phyloP scores from a whole-genome alignment of 495 filamentous ascomycete species.

The Neurospora sp. region DNA sequence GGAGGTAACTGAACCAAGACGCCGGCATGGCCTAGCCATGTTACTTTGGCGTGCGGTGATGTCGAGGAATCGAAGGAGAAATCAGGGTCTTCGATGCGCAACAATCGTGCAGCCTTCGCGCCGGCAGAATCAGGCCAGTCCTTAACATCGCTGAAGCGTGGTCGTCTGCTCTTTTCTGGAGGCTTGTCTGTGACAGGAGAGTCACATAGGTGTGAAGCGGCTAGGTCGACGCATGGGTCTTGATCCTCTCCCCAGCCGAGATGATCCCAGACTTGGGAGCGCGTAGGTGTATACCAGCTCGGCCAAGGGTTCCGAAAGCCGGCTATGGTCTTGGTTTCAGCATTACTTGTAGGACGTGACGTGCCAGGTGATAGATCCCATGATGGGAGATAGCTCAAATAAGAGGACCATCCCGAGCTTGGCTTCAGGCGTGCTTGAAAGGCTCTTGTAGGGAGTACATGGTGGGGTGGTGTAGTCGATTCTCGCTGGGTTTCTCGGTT shows the following conservation, averaged over 20 bases:
- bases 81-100: constrained; percentile 15
- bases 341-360: neutral
- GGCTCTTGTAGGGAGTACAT: neutral
- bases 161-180: neutral
- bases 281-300: constrained; percentile 27
- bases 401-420: neutral
- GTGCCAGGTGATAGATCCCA: neutral
- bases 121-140: constrained; percentile 9
- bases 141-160: constrained; percentile 7
- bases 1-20: constrained; percentile 33
- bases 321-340: neutral
- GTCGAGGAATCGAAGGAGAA: constrained; percentile 5
- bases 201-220: constrained; percentile 8
- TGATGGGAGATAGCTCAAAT: neutral
- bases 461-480: neutral
- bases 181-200: neutral
- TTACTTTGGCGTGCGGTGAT: constrained; percentile 23
- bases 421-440: neutral
- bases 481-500: neutral
- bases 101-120: constrained; percentile 12
- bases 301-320: constrained; percentile 48
- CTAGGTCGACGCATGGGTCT: constrained; percentile 13
- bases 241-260: constrained; percentile 17
- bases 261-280: constrained; percentile 15
- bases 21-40: constrained; percentile 46